Evolutionary conservation across 352 stramenopile species (phyloP).

Genomic region (Globisporangium abappressorium): DNA sequence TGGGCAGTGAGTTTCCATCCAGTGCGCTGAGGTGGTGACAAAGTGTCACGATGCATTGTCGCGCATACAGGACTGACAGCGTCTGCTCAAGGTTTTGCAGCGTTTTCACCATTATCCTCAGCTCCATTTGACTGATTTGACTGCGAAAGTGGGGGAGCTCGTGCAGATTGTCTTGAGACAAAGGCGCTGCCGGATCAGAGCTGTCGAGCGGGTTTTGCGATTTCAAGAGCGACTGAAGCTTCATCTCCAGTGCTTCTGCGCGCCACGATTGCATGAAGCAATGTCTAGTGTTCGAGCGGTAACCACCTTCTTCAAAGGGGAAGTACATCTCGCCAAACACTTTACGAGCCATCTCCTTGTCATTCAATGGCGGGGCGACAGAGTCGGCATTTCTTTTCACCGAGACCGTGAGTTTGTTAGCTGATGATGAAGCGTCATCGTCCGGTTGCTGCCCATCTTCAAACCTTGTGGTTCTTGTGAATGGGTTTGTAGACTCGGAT

Average conservation of each 20-base stretch:
- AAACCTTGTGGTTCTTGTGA: background rate
- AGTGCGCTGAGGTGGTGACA: background rate
- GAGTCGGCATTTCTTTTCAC: background rate
- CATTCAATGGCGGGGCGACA: conserved; percentile 33
- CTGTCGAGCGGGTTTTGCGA: background rate
- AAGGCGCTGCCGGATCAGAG: background rate
- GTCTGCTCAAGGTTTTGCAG: conserved; percentile 13
- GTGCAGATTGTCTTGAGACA: background rate
- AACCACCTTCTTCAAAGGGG: conserved; percentile 78
- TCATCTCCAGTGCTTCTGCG: conserved; percentile 27
- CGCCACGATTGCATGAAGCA: conserved; percentile 35
- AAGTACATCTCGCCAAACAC: conserved; percentile 88
- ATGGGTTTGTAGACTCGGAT: background rate
- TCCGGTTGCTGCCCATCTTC: background rate
- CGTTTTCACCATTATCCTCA: conserved; percentile 1
- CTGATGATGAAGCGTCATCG: background rate
- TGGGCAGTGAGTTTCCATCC: background rate
- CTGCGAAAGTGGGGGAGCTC: background rate
- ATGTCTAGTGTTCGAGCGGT: conserved; percentile 44
- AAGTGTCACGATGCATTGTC: conserved; percentile 6
- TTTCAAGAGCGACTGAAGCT: conserved; percentile 8
- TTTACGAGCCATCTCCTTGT: conserved; percentile 81
- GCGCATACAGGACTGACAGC: conserved; percentile 13
- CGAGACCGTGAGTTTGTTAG: background rate
- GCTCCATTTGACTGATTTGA: conserved; percentile 10